Evolutionary conservation across 495 filamentous ascomycete species (phyloP).

Genomic region (Jackrogersella minutella): DNA sequence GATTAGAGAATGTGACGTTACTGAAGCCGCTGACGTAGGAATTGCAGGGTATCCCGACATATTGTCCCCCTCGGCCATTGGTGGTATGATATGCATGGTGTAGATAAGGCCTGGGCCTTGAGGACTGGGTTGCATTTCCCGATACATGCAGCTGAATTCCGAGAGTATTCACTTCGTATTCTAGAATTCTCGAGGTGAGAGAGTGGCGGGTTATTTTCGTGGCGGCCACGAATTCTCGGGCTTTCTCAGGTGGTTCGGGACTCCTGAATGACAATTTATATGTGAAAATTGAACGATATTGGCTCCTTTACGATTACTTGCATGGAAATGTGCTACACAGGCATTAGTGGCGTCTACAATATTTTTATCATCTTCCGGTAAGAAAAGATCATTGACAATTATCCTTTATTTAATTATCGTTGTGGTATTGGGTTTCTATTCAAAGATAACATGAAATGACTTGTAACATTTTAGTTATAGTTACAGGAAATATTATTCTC

Average conservation of each 20-base stretch:
- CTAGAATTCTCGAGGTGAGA: neutral
- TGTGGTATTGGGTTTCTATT: no score
- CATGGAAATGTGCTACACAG: no score
- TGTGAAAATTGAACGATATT: no score
- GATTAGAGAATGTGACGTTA: slow-evolving; percentile 6
- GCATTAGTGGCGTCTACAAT: no score
- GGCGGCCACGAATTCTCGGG: neutral
- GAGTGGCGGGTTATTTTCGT: neutral
- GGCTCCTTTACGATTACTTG: no score
- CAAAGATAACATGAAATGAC: no score
- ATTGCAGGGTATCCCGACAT: neutral
- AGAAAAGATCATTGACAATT: no score
- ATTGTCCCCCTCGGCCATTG: neutral
- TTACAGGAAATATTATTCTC: no score
- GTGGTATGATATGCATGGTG: neutral
- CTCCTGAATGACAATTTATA: neutral
- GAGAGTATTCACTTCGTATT: neutral
- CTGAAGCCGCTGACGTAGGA: slow-evolving; percentile 7
- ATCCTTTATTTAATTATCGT: no score
- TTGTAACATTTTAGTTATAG: no score
- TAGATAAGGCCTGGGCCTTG: neutral
- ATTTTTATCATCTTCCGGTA: no score
- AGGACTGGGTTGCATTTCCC: neutral
- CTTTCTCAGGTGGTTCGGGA: neutral
- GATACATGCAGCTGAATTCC: neutral